Base-by-base conservation (phyloP, 2,329 filamentous ascomycete species). In the Drechslerella stenobrocha region DNA sequence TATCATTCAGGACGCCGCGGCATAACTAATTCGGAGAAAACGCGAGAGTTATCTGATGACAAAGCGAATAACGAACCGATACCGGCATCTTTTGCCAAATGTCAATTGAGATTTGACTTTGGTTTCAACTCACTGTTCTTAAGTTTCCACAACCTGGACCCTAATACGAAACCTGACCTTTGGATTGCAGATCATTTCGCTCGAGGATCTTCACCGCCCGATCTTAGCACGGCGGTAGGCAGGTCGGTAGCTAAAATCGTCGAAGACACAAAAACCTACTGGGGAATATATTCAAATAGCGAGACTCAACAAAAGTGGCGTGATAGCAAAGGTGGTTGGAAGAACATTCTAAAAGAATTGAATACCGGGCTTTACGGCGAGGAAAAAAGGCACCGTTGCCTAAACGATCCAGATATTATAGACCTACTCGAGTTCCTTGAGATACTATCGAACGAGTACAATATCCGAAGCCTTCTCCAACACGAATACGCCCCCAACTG, bases 381-480 rank as follows among this genome's bases (percentile, higher is more conserved):
- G 3, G 18, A 26, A 24, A 2, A 30, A 7, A 30, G 15, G 28
- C 23, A 55, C 0, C 34, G 50, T 24, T 48, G 46, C n/a, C 15
- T 52, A 11, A 20, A 52, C 2, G 34, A 32, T 18, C 1, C 2
- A 11, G 63, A 67, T 15, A 26, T 56, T n/a, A 7, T 28, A 1
- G 44, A 60, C 13, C 20, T 67, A 7, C 13, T 67, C 1, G 20
- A n/a, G n/a, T 40, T 60, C 11, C 28, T 67, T 2, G 40, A 46
- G 1, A n/a, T 26, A 20, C 7, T 52, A 0, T 37, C 34, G 0
- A 9, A 67, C 13, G 47, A 67, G 13, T 67, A 60, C 23, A 28
- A 13, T 8, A 6, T 23, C 18, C 47, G 23, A 8, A 35, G 9
- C 23, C 26, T 15, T n/a, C 24, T 5, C 4, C 11, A 0, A 48